phyloP scores from a whole-genome alignment of 768 basidiomycete genomes.

The Suillus lakei region DNA sequence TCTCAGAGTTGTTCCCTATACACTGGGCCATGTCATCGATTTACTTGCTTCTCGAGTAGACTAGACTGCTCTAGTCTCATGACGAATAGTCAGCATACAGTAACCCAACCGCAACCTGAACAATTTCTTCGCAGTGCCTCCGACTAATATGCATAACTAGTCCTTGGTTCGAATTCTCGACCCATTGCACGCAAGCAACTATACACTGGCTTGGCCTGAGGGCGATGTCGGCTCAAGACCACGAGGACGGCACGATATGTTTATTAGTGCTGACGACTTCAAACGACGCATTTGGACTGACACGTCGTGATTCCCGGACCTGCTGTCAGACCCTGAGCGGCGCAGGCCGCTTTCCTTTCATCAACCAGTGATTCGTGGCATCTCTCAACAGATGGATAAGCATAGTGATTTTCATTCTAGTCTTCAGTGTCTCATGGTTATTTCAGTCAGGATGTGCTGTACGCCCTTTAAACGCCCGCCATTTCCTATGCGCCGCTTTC shows the following conservation, averaged over 20 bases:
- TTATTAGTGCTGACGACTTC: not conserved
- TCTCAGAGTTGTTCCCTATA: not conserved
- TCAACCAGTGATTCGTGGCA: not conserved
- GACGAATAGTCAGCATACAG: too few species aligned
- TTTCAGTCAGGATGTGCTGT: not conserved
- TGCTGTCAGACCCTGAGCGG: not conserved
- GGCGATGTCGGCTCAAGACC: not conserved
- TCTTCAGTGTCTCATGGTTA: not conserved
- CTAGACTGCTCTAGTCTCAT: too few species aligned
- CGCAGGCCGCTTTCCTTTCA: not conserved
- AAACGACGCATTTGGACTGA: not conserved
- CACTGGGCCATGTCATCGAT: not conserved
- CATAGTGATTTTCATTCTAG: not conserved
- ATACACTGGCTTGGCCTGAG: not conserved
- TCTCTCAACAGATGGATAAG: not conserved
- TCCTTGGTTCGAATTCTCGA: not conserved
- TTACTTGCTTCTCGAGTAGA: not conserved
- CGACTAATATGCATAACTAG: not conserved
- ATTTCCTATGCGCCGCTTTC: not conserved
- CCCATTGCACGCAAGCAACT: not conserved
- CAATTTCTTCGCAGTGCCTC: too few species aligned
- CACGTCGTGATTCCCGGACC: not conserved
- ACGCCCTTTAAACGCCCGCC: not conserved
- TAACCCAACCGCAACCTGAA: too few species aligned
- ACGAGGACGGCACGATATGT: not conserved